phyloP scores from a whole-genome alignment of 306 rosid species.

The Acmispon strigosus region DNA sequence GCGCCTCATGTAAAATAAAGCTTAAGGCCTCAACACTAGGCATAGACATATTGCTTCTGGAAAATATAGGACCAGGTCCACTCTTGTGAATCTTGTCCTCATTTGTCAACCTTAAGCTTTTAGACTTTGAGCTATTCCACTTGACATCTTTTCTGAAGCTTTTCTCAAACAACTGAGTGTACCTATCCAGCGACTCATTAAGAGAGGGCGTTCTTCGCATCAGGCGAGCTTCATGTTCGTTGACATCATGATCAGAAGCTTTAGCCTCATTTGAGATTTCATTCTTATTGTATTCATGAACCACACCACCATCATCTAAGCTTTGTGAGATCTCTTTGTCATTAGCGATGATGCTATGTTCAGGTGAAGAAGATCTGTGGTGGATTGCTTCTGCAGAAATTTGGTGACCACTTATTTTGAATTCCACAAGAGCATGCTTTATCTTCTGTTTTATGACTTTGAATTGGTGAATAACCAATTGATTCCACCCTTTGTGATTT shows the following conservation, averaged over 20 bases:
- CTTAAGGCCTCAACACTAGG: slow-evolving; percentile 61
- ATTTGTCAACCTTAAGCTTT: slow-evolving; percentile 51
- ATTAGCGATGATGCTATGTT: slow-evolving; percentile 3
- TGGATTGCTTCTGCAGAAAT: slow-evolving; percentile 17
- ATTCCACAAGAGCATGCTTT: slow-evolving; percentile 55
- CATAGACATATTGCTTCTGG: slow-evolving; percentile 67
- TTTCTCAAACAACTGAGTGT: slow-evolving; percentile 57
- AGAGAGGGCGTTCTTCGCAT: slow-evolving; percentile 56
- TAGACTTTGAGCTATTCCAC: slow-evolving; percentile 46
- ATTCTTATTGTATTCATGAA: slow-evolving; percentile 17
- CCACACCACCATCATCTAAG: slow-evolving; percentile 13
- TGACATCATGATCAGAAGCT: slow-evolving; percentile 30
- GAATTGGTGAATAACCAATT: slow-evolving; percentile 64
- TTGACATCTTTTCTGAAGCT: slow-evolving; percentile 39
- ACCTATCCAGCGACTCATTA: slow-evolving; percentile 57
- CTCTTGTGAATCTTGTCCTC: slow-evolving; percentile 42
- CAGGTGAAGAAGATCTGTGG: slow-evolving; percentile 22
- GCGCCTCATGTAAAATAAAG: slow-evolving; percentile 52
- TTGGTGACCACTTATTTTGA: slow-evolving; percentile 38
- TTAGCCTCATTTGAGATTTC: slow-evolving; percentile 19
- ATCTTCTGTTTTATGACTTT: slow-evolving; percentile 68
- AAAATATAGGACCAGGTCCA: slow-evolving; percentile 31
- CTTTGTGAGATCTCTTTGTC: slow-evolving; percentile 34
- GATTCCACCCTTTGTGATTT: slow-evolving; percentile 76
- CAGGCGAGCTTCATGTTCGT: slow-evolving; percentile 17